Percentiles rank a stretch among this genome's conserved stretches.
These are phyloP conservation scores for Barbarea vulgaris DNA, from an alignment of 345 rosid genomes.

Conservation along the genomic window DNA sequence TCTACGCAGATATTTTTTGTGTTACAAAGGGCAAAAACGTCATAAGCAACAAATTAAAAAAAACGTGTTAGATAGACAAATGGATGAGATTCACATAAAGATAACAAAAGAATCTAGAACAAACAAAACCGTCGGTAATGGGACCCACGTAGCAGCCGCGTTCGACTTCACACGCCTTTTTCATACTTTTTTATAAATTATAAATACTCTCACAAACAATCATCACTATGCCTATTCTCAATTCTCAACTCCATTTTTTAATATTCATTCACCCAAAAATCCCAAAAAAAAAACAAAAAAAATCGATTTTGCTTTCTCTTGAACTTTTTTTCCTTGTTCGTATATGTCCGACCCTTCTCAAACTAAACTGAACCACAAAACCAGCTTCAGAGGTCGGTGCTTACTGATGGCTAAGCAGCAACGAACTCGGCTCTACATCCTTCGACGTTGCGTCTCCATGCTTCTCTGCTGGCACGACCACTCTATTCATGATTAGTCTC, in stretches of 20 bases:
- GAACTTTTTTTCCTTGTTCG: not conserved
- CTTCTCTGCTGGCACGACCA: slow-evolving; percentile 81
- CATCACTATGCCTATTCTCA: not conserved
- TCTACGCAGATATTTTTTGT: no score
- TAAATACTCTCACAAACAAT: slow-evolving; percentile 11
- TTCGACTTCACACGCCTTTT: slow-evolving; percentile 10
- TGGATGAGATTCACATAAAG: slow-evolving; percentile 12
- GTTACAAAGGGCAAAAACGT: not conserved
- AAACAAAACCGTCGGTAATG: slow-evolving; percentile 5
- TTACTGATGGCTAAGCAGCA: slow-evolving; percentile 71
- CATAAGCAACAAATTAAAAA: not conserved
- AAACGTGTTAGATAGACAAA: slow-evolving; percentile 28
- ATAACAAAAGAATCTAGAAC: slow-evolving; percentile 21
- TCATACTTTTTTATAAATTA: not conserved
- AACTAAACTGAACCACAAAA: slow-evolving; percentile 36
- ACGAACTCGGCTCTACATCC: slow-evolving; percentile 74
- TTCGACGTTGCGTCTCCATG: slow-evolving; percentile 81
- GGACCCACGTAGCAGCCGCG: slow-evolving; percentile 40
- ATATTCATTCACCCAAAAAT: not conserved
- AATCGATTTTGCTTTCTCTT: not conserved
- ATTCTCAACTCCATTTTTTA: not conserved
- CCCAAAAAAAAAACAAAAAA: not conserved
- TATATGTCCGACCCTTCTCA: slow-evolving; percentile 42
- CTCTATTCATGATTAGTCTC: slow-evolving; percentile 35
- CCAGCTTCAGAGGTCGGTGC: slow-evolving; percentile 51